These are phyloP conservation scores for Kwoniella sp. DNA, from an alignment of 768 basidiomycete species.

Conservation along the genomic window DNA sequence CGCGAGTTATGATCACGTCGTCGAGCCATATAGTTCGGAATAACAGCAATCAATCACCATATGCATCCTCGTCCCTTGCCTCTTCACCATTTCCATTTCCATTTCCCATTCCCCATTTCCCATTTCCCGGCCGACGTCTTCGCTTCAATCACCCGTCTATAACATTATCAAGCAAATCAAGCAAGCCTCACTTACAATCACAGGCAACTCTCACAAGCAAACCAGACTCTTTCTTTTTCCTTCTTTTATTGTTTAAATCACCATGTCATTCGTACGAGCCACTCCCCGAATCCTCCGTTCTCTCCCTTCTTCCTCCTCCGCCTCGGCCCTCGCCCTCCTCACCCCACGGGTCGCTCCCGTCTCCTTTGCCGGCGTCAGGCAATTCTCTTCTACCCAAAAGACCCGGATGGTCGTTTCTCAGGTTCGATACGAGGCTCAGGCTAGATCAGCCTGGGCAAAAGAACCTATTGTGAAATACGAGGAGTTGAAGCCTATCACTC, in stretches of 20 bases:
- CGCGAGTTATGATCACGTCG: not conserved
- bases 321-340: constrained; percentile 10
- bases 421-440: constrained; percentile 14
- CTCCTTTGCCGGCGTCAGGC: constrained; percentile 2
- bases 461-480: constrained; percentile 73
- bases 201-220: too few relatives aligned
- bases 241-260: not conserved
- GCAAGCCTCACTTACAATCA: too few relatives aligned
- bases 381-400: constrained; percentile 10
- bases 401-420: constrained; percentile 15
- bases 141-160: not conserved
- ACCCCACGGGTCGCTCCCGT: not conserved
- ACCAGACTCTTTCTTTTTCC: not conserved
- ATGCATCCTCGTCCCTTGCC: not conserved
- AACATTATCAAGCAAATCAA: not conserved
- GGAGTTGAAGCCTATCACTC: constrained; percentile 75
- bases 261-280: constrained; percentile 17
- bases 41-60: too few relatives aligned
- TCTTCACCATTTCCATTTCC: not conserved
- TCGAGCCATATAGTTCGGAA: not conserved
- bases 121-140: constrained; percentile 2
- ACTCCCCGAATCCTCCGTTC: not conserved
- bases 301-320: constrained; percentile 4
- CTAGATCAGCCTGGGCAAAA: constrained; percentile 62
- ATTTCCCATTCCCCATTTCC: not conserved